These are phyloP conservation scores for Quercus aquifolioides DNA, from an alignment of 306 rosid species.

Conservation along the genomic window DNA sequence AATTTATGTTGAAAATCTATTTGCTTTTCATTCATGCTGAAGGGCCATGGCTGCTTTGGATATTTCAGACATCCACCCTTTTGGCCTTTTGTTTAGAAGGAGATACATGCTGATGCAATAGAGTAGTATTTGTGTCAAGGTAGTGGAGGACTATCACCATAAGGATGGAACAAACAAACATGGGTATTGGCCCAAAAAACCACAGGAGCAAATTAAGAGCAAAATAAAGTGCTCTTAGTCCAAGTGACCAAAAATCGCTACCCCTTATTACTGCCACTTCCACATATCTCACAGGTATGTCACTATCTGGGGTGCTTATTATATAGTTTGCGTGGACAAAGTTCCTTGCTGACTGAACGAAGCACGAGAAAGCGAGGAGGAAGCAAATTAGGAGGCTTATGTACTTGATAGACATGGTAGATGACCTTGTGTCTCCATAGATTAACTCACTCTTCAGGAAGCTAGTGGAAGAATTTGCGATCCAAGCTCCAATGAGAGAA, in stretches of 20 bases:
- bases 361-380: constrained; percentile 68
- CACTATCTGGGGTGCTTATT: constrained; percentile 53
- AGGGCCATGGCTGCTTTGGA: constrained; percentile 2
- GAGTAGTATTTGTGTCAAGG: constrained; percentile 62
- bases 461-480: constrained; percentile 38
- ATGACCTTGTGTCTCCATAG: constrained; percentile 55
- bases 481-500: constrained; percentile 78
- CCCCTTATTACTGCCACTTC: constrained; percentile 70
- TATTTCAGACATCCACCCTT: not conserved
- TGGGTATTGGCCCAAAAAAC: constrained; percentile 91
- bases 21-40: not conserved
- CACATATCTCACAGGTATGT: constrained; percentile 45
- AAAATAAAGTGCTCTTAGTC: constrained; percentile 69
- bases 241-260: constrained; percentile 73
- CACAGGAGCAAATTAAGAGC: constrained; percentile 68
- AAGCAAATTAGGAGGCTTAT: constrained; percentile 55
- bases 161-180: constrained; percentile 53
- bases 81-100: constrained; percentile 11
- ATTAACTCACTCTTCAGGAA: constrained; percentile 44
- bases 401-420: constrained; percentile 55
- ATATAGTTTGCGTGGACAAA: constrained; percentile 79
- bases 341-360: constrained; percentile 70
- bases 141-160: constrained; percentile 45
- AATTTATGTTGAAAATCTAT: no score
- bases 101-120: constrained; percentile 29